Conservation (phyloP, 2,329 filamentous ascomycete genomes). For the Teratosphaeria viscida region DNA sequence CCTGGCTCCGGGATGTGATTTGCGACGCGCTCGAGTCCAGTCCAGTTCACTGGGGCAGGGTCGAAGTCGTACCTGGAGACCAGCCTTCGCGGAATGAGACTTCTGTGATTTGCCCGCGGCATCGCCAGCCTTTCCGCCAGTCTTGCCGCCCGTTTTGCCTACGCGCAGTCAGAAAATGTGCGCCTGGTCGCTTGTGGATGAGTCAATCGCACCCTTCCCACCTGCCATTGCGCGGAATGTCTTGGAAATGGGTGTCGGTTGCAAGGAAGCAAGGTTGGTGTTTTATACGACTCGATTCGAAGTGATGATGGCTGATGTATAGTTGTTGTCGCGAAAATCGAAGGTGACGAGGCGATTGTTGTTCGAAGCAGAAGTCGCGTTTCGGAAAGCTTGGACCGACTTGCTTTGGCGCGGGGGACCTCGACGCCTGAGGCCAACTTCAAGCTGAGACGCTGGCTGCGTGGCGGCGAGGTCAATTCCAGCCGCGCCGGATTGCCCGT, state of each 20-base stretch:
- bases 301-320: neutral
- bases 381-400: neutral
- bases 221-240: conserved; percentile 51
- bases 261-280: neutral
- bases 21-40: conserved; percentile 17
- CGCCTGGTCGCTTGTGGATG: conserved; percentile 8
- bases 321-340: neutral
- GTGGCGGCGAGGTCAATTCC: neutral
- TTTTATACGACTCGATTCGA: neutral
- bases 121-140: conserved; percentile 64
- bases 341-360: neutral
- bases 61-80: conserved; percentile 69
- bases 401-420: neutral
- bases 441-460: neutral
- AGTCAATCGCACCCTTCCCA: conserved; percentile 73
- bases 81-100: conserved; percentile 85
- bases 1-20: conserved; percentile 9
- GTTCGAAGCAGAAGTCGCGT: neutral
- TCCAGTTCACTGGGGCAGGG: neutral
- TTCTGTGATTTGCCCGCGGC: conserved; percentile 81
- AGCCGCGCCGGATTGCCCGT: neutral
- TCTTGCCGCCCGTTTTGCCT: conserved; percentile 69
- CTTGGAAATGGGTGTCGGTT: neutral
- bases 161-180: conserved; percentile 20
- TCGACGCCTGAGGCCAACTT: neutral